Evolutionary conservation across 176 grass and related monocot genomes (phyloP), one percentile per base, ranked within the genome.

Genomic region (Ananas comosus): DNA sequence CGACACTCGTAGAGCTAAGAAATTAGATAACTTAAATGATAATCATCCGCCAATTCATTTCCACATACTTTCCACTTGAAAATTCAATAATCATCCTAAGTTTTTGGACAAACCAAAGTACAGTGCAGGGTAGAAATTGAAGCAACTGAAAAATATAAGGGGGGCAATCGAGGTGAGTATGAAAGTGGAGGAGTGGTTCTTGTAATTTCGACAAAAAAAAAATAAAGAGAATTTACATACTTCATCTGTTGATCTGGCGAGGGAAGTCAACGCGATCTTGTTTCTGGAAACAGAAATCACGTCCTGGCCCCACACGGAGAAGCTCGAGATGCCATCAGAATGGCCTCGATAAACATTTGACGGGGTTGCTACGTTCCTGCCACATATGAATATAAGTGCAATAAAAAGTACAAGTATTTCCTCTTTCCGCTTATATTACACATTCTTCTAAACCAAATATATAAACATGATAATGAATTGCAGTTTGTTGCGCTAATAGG

Each of bases 201-300:
- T 25, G 11, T 67, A 71, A 72, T 59, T 17, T 17, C 54, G 19
- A 18, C 16, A 59, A 59, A 10, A 17, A 59, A 10, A 17, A 17
- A n/a, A 21, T 0, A 63, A 68, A 28, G 52, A 74, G 1, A 54
- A 74, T 68, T 6, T 75, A 72, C 61, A 65, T 79, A 97, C 89
- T 72, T 92, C 79, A 77, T 50, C 84, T 76, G 74, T 69, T 70
- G 82, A 54, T 75, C 71, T 86, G 53, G 71, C 92, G 69, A 92
- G 79, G 71, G 89, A 92, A 50, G 89, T 70, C 13, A 92, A 52
- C 17, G 86, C 80, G 61, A 97, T 92, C 83, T 97, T 97, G 72
- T 92, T 90, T 83, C 82, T 87, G 71, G 89, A 90, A 76, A 97
- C 68, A 66, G 93, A 90, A 63, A 92, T 51, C 72, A 92, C 69